phyloP scores from a whole-genome alignment of 768 basidiomycete species.

The Agrocybe chaxingu region DNA sequence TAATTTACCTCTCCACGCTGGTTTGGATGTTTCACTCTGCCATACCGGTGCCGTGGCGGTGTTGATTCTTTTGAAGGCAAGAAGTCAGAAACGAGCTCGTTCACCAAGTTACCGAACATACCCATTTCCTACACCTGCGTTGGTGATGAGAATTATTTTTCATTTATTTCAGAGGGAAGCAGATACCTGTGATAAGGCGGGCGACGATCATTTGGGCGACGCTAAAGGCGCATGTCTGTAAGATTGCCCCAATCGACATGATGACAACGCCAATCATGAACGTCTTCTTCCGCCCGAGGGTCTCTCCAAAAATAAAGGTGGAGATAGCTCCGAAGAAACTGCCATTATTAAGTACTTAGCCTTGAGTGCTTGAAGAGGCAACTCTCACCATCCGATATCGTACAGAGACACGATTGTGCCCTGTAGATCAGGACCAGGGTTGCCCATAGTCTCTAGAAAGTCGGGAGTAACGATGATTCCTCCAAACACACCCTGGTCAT shows the following conservation, averaged over 20 bases:
- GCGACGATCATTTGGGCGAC: slow-evolving; percentile 48
- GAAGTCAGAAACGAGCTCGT: neutral
- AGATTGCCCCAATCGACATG: slow-evolving; percentile 51
- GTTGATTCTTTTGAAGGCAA: slow-evolving; percentile 30
- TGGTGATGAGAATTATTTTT: neutral
- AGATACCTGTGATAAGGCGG: slow-evolving; percentile 40
- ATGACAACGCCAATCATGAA: slow-evolving; percentile 47
- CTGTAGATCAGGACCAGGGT: slow-evolving; percentile 40
- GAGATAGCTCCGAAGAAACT: slow-evolving; percentile 44
- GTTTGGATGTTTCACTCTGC: slow-evolving; percentile 51
- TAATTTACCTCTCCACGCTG: slow-evolving; percentile 43
- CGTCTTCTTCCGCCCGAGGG: slow-evolving; percentile 42
- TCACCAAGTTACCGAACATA: slow-evolving; percentile 5
- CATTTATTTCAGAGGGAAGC: neutral
- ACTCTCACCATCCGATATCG: slow-evolving; percentile 43
- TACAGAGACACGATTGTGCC: slow-evolving; percentile 51
- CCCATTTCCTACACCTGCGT: slow-evolving; percentile 45
- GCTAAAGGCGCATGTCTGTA: slow-evolving; percentile 44
- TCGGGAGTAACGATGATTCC: slow-evolving; percentile 46
- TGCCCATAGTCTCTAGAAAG: slow-evolving; percentile 45
- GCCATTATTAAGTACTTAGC: neutral
- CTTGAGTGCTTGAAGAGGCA: neutral
- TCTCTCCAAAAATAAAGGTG: slow-evolving; percentile 40
- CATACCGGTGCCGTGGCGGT: slow-evolving; percentile 50
- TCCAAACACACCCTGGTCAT: slow-evolving; percentile 54